A percentile compares a stretch with the other conserved stretches of the same genome.
phyloP scores from a whole-genome alignment of 1,284 basidiomycete genomes.

The Flammula alnicola region DNA sequence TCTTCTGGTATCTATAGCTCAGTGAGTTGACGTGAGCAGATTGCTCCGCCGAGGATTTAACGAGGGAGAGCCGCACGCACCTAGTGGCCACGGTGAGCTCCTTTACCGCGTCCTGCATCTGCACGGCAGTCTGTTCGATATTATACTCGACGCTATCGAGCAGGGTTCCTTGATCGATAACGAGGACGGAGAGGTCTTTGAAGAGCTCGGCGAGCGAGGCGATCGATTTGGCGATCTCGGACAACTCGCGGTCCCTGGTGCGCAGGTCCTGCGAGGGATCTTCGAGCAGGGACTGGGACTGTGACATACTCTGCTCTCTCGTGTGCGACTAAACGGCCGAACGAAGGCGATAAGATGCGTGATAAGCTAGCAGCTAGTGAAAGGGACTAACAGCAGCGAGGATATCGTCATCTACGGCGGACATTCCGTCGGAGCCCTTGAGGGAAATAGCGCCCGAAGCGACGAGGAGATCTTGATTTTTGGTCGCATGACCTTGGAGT shows the following conservation, averaged over 20 bases:
- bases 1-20: conserved; percentile 89
- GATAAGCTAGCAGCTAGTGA: conserved; percentile 13
- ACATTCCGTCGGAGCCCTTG: conserved; percentile 79
- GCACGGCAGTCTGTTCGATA: conserved; percentile 87
- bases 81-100: conserved; percentile 84
- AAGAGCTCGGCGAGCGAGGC: conserved; percentile 93
- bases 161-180: conserved; percentile 98
- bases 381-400: conserved; percentile 64
- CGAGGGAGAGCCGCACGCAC: conserved; percentile 42
- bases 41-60: conserved; percentile 9
- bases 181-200: conserved; percentile 90
- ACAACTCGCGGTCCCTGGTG: conserved; percentile 79
- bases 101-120: conserved; percentile 83
- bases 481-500: conserved; percentile 92
- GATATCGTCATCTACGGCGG: conserved; percentile 86
- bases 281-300: conserved; percentile 41
- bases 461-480: conserved; percentile 89
- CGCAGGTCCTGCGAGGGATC: conserved; percentile 57
- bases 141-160: conserved; percentile 98
- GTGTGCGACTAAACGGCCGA: conserved; percentile 35
- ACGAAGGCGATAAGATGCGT: conserved; percentile 10
- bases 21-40: conserved; percentile 8
- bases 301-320: conserved; percentile 39
- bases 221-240: conserved; percentile 93
- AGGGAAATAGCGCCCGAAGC: conserved; percentile 85